phyloP scores from a whole-genome alignment of 1,139 yeast genomes.

The Candida pseudocylindracea region DNA sequence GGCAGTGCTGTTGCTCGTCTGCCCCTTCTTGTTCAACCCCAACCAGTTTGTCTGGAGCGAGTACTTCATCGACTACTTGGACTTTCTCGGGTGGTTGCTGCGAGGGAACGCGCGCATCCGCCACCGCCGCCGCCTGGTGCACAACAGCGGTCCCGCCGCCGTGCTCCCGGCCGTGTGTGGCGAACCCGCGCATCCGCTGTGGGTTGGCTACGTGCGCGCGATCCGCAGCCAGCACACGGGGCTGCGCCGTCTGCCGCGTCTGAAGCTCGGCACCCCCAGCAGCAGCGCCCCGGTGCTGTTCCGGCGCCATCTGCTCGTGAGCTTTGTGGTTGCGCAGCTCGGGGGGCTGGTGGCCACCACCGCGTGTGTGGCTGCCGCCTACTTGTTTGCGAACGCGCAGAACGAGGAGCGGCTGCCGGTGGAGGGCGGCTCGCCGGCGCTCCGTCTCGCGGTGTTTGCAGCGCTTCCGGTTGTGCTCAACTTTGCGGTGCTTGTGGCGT shows the following conservation, averaged over 20 bases:
- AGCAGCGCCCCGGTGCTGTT: conserved; percentile 3
- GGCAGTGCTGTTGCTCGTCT: conserved; percentile 16
- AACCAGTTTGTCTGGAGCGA: conserved; percentile 26
- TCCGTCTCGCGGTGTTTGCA: conserved; percentile 19
- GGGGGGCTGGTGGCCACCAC: too few relatives aligned
- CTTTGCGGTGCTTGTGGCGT: conserved; percentile 12
- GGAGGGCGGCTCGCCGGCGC: conserved; percentile 8
- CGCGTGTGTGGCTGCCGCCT: conserved; percentile 9
- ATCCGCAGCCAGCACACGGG: too few relatives aligned
- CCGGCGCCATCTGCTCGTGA: conserved; percentile 6
- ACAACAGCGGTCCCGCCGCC: too few relatives aligned
- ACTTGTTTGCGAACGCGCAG: conserved; percentile 21
- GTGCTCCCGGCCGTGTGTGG: too few relatives aligned
- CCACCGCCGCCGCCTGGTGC: neutral
- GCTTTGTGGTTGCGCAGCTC: conserved; percentile 7
- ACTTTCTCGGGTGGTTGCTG: conserved; percentile 18
- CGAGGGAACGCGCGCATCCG: conserved; percentile 14
- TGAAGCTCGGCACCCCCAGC: neutral
- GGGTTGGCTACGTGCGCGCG: too few relatives aligned
- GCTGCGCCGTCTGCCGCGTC: neutral
- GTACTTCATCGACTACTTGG: conserved; percentile 23
- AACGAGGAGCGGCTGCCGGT: conserved; percentile 7
- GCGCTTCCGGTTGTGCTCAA: conserved; percentile 26
- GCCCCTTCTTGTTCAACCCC: conserved; percentile 30
- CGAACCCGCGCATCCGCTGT: too few relatives aligned